These are phyloP conservation scores for Betula pendula DNA, from an alignment of 306 rosid species.

Conservation along the genomic window DNA sequence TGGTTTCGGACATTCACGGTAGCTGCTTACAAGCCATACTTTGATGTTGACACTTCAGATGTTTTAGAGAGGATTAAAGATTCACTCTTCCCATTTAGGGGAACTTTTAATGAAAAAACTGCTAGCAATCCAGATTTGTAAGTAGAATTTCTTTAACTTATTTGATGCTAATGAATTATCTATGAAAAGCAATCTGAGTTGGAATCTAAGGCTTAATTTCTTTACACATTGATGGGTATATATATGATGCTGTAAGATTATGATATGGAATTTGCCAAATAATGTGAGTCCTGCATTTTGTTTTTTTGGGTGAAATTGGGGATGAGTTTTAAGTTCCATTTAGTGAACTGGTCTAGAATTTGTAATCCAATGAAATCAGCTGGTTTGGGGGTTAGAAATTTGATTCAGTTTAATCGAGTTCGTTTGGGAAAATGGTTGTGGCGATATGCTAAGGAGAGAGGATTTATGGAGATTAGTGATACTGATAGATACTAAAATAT, in stretches of 20 bases:
- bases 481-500: no score
- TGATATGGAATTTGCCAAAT: background rate
- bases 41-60: slow-evolving; percentile 87
- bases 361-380: no score
- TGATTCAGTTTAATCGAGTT: no score
- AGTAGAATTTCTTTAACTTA: slow-evolving; percentile 37
- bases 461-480: no score
- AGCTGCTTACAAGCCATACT: slow-evolving; percentile 79
- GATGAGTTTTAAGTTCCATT: no score
- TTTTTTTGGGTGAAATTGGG: background rate
- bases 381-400: no score
- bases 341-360: no score
- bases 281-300: background rate
- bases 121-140: slow-evolving; percentile 85
- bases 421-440: no score
- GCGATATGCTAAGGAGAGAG: no score
- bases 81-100: slow-evolving; percentile 86
- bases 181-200: background rate
- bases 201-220: background rate
- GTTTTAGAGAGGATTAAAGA: slow-evolving; percentile 79
- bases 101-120: slow-evolving; percentile 85
- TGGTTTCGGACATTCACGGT: slow-evolving; percentile 64
- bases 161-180: slow-evolving; percentile 8
- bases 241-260: background rate
- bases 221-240: background rate